Percentiles rank a stretch among this genome's conserved stretches.
Conservation (phyloP, 495 filamentous ascomycete genomes). For the Xylaria intraflava region DNA sequence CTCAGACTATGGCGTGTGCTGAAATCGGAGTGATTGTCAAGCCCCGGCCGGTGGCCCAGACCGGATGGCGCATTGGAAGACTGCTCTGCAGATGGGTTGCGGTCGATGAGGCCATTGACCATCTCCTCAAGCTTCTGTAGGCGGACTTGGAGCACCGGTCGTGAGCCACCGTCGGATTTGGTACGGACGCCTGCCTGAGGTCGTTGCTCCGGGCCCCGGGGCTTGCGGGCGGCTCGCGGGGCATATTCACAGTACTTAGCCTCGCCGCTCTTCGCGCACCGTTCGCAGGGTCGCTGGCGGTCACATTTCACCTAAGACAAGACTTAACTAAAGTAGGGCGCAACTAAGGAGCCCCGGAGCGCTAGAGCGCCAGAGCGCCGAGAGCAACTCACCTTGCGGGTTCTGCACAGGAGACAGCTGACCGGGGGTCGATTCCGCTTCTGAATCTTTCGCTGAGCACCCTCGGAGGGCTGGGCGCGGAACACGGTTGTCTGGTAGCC, state of each 20-base stretch:
- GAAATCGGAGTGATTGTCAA: slow-evolving; percentile 17
- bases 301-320: slow-evolving; percentile 39
- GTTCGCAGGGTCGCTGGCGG: slow-evolving; percentile 36
- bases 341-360: background rate
- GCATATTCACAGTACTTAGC: slow-evolving; percentile 37
- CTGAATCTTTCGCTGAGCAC: slow-evolving; percentile 23
- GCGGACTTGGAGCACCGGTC: slow-evolving; percentile 36
- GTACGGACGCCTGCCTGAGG: slow-evolving; percentile 20
- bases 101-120: slow-evolving; percentile 37
- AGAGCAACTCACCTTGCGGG: slow-evolving; percentile 31
- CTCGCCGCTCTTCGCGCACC: slow-evolving; percentile 38
- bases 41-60: slow-evolving; percentile 17
- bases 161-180: slow-evolving; percentile 21
- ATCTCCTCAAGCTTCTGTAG: slow-evolving; percentile 44
- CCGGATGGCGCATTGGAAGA: slow-evolving; percentile 18
- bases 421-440: slow-evolving; percentile 38
- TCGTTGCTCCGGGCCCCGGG: slow-evolving; percentile 17
- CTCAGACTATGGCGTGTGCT: slow-evolving; percentile 18
- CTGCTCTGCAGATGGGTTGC: slow-evolving; percentile 10
- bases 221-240: slow-evolving; percentile 28
- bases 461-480: slow-evolving; percentile 28
- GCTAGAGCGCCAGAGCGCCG: background rate
- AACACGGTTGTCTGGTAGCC: slow-evolving; percentile 30
- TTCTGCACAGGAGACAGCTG: slow-evolving; percentile 36
- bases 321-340: slow-evolving; percentile 12